phyloP scores from a whole-genome alignment of 345 rosid genomes.

The Adansonia digitata region DNA sequence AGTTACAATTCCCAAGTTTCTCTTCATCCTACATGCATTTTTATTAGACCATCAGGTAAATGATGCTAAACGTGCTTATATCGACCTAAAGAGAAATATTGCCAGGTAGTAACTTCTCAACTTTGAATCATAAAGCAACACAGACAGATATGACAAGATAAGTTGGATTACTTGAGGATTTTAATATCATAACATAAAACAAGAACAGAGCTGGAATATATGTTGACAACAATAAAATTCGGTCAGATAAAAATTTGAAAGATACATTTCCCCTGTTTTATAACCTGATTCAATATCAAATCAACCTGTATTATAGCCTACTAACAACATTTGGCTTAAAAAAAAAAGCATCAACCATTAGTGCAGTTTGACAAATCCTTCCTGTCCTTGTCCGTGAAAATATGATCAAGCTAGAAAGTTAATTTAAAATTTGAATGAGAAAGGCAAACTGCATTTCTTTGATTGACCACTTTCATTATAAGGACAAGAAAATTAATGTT shows the following conservation, averaged over 20 bases:
- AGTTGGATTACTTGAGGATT: not conserved
- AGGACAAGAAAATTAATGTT: not conserved
- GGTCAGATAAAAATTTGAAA: not conserved
- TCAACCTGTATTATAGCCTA: not conserved
- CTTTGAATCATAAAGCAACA: not conserved
- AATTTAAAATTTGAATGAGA: not conserved
- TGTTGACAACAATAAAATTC: not conserved
- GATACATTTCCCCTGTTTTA: not conserved
- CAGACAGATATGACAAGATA: not conserved
- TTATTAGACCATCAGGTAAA: not conserved
- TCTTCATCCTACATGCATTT: not conserved
- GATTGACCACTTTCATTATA: not conserved
- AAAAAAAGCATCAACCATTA: not conserved
- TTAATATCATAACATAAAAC: not conserved
- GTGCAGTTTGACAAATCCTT: not conserved
- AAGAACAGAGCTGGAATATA: not conserved
- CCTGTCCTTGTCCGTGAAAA: not conserved
- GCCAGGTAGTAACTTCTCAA: not conserved
- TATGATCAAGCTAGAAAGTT: not conserved
- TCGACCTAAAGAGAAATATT: not conserved
- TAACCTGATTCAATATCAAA: not conserved
- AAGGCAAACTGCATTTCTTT: not conserved
- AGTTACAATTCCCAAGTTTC: not conserved
- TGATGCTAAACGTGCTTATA: not conserved
- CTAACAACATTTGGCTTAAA: not conserved